Percentiles rank a stretch among this genome's conserved stretches.
phyloP scores from a whole-genome alignment of 768 basidiomycete genomes.

The Mycena rosella region DNA sequence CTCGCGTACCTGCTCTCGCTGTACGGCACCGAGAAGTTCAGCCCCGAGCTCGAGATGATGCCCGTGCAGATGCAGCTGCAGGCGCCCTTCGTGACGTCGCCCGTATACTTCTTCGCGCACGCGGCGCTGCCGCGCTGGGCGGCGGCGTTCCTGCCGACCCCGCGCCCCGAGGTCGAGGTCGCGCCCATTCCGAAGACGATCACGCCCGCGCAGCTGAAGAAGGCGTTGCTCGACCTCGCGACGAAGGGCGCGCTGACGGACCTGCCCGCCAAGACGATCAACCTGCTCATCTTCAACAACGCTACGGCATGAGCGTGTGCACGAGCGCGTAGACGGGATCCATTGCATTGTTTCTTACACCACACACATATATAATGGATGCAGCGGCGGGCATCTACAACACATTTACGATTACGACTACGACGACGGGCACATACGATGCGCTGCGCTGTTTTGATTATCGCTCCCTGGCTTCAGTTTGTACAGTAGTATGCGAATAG shows the following conservation, averaged over 20 bases:
- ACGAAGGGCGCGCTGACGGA: slow-evolving; percentile 63
- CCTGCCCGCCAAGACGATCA: slow-evolving; percentile 68
- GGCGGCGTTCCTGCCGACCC: slow-evolving; percentile 68
- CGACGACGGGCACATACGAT: too few species aligned
- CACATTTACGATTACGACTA: not conserved
- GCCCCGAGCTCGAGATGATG: slow-evolving; percentile 60
- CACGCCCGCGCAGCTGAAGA: slow-evolving; percentile 82
- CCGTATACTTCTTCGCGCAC: slow-evolving; percentile 67
- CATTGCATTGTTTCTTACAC: not conserved
- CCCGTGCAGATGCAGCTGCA: slow-evolving; percentile 48
- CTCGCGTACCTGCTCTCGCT: slow-evolving; percentile 93
- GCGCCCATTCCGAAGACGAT: slow-evolving; percentile 57
- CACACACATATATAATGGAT: not conserved
- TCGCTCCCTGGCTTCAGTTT: slow-evolving; percentile 5
- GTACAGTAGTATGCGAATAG: slow-evolving; percentile 7
- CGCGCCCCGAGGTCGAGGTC: slow-evolving; percentile 45
- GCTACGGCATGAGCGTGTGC: slow-evolving; percentile 45
- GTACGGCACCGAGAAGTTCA: slow-evolving; percentile 76
- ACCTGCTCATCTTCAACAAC: slow-evolving; percentile 87
- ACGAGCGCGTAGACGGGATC: too few species aligned
- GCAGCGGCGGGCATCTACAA: not conserved
- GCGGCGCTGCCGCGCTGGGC: slow-evolving; percentile 71
- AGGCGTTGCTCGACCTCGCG: slow-evolving; percentile 73
- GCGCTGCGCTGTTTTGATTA: not conserved
- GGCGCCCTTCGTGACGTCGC: slow-evolving; percentile 52